These are phyloP conservation scores for Penicillium sp. DNA, from an alignment of 2,329 filamentous ascomycete species.

Conservation along the genomic window DNA sequence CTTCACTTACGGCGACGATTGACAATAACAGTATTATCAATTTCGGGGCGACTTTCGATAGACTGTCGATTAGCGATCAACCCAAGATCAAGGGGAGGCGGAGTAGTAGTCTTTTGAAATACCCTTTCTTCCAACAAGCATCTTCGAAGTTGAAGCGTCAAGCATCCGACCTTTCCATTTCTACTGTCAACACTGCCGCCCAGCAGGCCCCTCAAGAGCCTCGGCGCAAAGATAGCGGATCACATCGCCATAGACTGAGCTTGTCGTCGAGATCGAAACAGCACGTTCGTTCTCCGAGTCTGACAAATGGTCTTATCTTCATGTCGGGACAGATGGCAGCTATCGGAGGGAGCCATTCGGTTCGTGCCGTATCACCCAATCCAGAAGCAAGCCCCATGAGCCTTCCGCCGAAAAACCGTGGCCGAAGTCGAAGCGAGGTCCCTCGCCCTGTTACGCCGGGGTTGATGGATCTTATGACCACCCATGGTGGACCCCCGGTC, in stretches of 20 bases:
- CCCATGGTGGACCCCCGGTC: slow-evolving; percentile 55
- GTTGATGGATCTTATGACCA: slow-evolving; percentile 52
- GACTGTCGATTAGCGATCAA: slow-evolving; percentile 33
- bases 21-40: slow-evolving; percentile 48
- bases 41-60: slow-evolving; percentile 42
- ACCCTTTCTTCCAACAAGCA: slow-evolving; percentile 38
- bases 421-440: slow-evolving; percentile 56
- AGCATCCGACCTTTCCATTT: slow-evolving; percentile 28
- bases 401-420: slow-evolving; percentile 45
- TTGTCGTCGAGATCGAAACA: slow-evolving; percentile 30
- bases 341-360: slow-evolving; percentile 52
- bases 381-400: slow-evolving; percentile 41
- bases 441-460: slow-evolving; percentile 41
- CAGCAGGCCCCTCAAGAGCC: slow-evolving; percentile 18
- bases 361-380: slow-evolving; percentile 46
- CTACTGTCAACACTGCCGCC: slow-evolving; percentile 24
- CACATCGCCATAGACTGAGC: slow-evolving; percentile 37
- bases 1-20: slow-evolving; percentile 52
- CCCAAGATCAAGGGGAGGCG: slow-evolving; percentile 42
- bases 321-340: slow-evolving; percentile 45
- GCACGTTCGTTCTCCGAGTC: slow-evolving; percentile 33
- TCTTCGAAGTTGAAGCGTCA: slow-evolving; percentile 46
- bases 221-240: slow-evolving; percentile 30
- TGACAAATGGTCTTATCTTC: slow-evolving; percentile 42
- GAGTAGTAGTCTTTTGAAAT: slow-evolving; percentile 45